Evolutionary conservation across 768 basidiomycete species (phyloP), one percentile per base, ranked within the genome.

Genomic region (Mycena kentingensis): DNA sequence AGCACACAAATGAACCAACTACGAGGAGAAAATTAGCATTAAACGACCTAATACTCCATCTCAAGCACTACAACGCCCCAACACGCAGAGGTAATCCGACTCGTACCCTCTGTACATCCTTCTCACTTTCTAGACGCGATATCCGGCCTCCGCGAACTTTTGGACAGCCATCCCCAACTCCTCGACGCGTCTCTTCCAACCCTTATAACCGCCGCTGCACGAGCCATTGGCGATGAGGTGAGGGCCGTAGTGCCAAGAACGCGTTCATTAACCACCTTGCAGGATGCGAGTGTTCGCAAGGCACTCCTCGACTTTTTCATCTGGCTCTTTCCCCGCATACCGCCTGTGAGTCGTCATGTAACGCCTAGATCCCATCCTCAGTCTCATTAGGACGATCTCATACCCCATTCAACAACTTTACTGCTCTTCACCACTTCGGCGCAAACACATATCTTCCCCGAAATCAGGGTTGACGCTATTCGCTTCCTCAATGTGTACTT

Each of bases 361-460:
- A 22, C 31, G 31, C 36, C 45, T 22, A 28, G 32, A 46, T 24
- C 25, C 10, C 46, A 19, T 6, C 27, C 28, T 41, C 37, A 38
- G 42, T 51, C 32, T 29, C 46, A 46, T 26, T 60, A 95, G 93
- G 77, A 85, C 34, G 77, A 83, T 45, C 69, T 98, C 1, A 53
- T 73, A 1, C 93, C 95, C 4, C 91, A 97, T 63, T 76, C 87
- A 0, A 74, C 90, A 1, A 63, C 85, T 0, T 74, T 98, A 5
- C 75, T 98, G 21, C 81, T 98, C 15, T 96, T 94, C 66, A 84
- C 85, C 0, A 86, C 90, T 5, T 96, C 94, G 10, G 92, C 93
- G 0, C 88, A 95, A 67, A 94, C 92, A 0, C 90, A 95, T 62
- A 96, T 98, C 41, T 97, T 94, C 67, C 94, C 94, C 19, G 93